Evolutionary conservation across 805 yeast species (phyloP).

Genomic region (Yamadazyma takamatsuzukensis): DNA sequence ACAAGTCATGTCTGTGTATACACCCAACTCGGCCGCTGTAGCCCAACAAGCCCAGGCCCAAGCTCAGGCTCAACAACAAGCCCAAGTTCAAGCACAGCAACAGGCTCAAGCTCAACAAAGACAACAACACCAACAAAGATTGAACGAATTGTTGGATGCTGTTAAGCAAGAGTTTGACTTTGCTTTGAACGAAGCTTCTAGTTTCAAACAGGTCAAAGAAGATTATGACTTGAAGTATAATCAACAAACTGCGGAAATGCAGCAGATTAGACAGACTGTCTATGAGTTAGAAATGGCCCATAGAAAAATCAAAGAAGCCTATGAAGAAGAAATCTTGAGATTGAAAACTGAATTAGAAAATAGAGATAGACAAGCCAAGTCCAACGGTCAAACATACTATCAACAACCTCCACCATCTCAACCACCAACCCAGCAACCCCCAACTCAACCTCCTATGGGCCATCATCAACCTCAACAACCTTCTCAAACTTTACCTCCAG

Average conservation of each 20-base stretch:
- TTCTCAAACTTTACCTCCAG: no score
- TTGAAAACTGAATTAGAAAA: constrained; percentile 82
- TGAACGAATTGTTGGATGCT: constrained; percentile 85
- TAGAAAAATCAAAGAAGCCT: constrained; percentile 90
- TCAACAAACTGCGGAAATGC: constrained; percentile 91
- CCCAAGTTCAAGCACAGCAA: constrained; percentile 15
- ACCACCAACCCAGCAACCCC: constrained; percentile 12
- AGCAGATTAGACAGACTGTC: constrained; percentile 89
- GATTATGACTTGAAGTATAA: constrained; percentile 85
- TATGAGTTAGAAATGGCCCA: constrained; percentile 93
- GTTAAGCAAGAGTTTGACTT: constrained; percentile 87
- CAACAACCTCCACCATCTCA: constrained; percentile 13
- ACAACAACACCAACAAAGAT: constrained; percentile 42
- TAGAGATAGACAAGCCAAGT: constrained; percentile 55
- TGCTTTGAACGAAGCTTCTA: constrained; percentile 79
- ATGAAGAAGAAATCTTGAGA: constrained; percentile 86
- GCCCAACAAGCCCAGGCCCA: constrained; percentile 19
- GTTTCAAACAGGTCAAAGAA: constrained; percentile 84
- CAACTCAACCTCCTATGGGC: constrained; percentile 4
- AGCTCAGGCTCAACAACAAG: constrained; percentile 18
- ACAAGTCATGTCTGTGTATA: constrained; percentile 38
- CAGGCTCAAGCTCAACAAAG: constrained; percentile 25
- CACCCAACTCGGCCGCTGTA: constrained; percentile 27
- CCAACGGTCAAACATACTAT: constrained; percentile 14
- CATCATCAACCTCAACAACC: constrained; percentile 3